These are phyloP conservation scores for Paraconiothyrium sp. DNA, from an alignment of 2,329 filamentous ascomycete species.

Conservation along the genomic window DNA sequence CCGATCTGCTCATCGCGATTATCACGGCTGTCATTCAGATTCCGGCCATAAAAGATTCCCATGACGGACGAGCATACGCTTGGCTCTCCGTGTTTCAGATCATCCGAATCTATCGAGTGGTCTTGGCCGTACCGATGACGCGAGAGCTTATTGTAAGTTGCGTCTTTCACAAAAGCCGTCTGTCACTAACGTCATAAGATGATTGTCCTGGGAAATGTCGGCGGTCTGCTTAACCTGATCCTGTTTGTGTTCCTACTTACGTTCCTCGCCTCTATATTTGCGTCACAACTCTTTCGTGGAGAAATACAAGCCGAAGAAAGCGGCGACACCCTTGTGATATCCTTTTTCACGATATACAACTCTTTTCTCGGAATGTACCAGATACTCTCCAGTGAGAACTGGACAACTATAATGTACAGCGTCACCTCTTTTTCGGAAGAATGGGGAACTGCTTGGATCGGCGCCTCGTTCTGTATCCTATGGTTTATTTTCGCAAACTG, in stretches of 20 bases:
- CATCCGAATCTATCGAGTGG: constrained; percentile 87
- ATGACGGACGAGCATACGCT: constrained; percentile 72
- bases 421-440: constrained; percentile 74
- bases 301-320: constrained; percentile 72
- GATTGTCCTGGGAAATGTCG: constrained; percentile 88
- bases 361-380: constrained; percentile 98
- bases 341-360: constrained; percentile 92
- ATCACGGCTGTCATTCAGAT: constrained; percentile 87
- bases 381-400: constrained; percentile 93
- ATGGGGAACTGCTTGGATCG: constrained; percentile 87
- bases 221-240: constrained; percentile 93
- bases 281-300: constrained; percentile 89
- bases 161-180: neutral
- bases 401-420: constrained; percentile 87
- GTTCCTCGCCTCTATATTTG: constrained; percentile 92
- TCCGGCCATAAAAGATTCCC: constrained; percentile 76
- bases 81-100: constrained; percentile 96
- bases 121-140: constrained; percentile 87
- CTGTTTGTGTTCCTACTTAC: constrained; percentile 96
- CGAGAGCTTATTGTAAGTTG: constrained; percentile 76
- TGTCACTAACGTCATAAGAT: constrained; percentile 50
- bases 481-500: constrained; percentile 96
- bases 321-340: constrained; percentile 73
- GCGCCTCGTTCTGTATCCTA: constrained; percentile 86
- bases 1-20: constrained; percentile 82